Percentiles rank a stretch among this genome's conserved stretches.
Evolutionary conservation across 495 filamentous ascomycete species (phyloP).

Genomic region (Articulospora tetracladia): DNA sequence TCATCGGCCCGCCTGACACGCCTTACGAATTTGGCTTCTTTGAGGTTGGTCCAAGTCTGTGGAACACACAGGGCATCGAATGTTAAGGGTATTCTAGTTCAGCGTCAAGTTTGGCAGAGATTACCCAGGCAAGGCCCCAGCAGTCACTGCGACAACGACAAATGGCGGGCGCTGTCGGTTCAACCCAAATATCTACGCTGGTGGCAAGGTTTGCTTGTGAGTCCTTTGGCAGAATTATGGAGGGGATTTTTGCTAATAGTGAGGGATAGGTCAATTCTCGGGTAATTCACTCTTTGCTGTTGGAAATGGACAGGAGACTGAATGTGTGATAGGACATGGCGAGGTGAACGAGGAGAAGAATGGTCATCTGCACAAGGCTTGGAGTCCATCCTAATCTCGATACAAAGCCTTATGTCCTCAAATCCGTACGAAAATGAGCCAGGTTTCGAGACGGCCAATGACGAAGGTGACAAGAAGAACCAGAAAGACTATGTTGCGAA

Average conservation of each 20-base stretch:
- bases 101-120: conserved; percentile 67
- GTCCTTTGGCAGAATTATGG: conserved; percentile 29
- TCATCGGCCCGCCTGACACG: conserved; percentile 90
- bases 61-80: neutral
- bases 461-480: conserved; percentile 63
- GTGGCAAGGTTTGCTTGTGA: conserved; percentile 88
- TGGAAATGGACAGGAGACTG: neutral
- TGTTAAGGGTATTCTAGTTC: conserved; percentile 41
- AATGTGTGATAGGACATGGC: conserved; percentile 70
- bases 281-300: conserved; percentile 50
- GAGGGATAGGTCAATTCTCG: conserved; percentile 73
- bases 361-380: conserved; percentile 96
- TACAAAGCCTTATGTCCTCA: conserved; percentile 89
- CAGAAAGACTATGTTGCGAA: conserved; percentile 83
- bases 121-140: conserved; percentile 81
- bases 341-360: conserved; percentile 80
- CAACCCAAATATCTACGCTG: conserved; percentile 94
- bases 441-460: conserved; percentile 76
- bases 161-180: conserved; percentile 85
- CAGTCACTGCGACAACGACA: conserved; percentile 74
- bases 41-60: conserved; percentile 54
- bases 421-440: conserved; percentile 98
- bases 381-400: conserved; percentile 91
- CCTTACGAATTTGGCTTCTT: conserved; percentile 98
- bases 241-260: conserved; percentile 1